Conservation (phyloP, 169 alveolate genomes). For the Nephromyces sp. region DNA sequence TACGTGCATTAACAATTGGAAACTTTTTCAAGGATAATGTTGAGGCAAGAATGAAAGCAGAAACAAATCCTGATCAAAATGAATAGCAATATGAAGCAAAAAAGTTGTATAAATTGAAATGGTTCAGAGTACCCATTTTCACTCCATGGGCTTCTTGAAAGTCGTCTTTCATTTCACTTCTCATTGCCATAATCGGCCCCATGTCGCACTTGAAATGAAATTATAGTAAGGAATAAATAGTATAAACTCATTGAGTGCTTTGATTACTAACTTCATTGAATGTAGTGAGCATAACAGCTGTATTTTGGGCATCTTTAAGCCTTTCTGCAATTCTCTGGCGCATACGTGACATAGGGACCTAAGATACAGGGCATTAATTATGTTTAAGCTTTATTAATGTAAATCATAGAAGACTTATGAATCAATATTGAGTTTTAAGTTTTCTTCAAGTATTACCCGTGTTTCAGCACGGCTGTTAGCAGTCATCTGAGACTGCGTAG, state of each 20-base stretch:
- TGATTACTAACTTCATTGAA: conserved; percentile 60
- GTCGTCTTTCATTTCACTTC: conserved; percentile 53
- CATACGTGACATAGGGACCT: conserved; percentile 83
- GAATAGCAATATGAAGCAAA: conserved; percentile 7
- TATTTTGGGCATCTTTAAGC: conserved; percentile 81
- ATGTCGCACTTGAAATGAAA: conserved; percentile 50
- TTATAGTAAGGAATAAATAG: not conserved
- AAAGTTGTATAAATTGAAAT: not conserved
- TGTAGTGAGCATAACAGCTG: conserved; percentile 82
- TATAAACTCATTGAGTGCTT: not conserved
- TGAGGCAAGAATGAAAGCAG: conserved; percentile 67
- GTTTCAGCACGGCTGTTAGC: not conserved
- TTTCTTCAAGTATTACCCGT: too few species aligned
- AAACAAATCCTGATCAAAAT: conserved; percentile 59
- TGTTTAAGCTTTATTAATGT: too few species aligned
- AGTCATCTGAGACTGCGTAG: not conserved
- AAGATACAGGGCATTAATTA: not conserved
- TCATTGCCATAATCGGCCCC: conserved; percentile 57
- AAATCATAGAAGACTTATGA: too few species aligned
- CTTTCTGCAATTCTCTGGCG: conserved; percentile 78
- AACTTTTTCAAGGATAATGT: conserved; percentile 58
- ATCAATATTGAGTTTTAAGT: too few species aligned
- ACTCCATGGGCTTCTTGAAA: conserved; percentile 50
- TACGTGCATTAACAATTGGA: conserved; percentile 68
- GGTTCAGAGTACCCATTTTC: conserved; percentile 23